Conservation (phyloP, 306 rosid species). For the Inga oerstediana region DNA sequence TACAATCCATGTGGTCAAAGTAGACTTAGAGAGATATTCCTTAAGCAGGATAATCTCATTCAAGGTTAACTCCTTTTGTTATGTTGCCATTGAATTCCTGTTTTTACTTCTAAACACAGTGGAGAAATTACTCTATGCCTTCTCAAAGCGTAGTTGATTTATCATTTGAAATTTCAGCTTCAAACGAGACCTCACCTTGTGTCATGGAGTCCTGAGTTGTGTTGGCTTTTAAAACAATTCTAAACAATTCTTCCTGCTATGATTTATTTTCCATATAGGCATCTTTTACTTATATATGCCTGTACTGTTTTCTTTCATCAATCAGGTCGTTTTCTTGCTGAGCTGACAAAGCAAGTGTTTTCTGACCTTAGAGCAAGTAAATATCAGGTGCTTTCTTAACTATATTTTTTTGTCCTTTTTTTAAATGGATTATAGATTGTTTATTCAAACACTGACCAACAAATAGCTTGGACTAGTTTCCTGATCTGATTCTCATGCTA, state of each 20-base stretch:
- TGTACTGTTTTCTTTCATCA: slow-evolving; percentile 29
- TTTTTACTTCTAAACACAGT: slow-evolving; percentile 10
- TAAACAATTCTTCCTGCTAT: not conserved
- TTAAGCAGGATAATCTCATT: slow-evolving; percentile 78
- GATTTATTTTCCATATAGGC: slow-evolving; percentile 13
- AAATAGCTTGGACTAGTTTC: slow-evolving; percentile 4
- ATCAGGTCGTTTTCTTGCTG: slow-evolving; percentile 93
- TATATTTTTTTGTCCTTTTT: not conserved
- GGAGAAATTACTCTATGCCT: not conserved
- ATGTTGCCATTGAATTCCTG: slow-evolving; percentile 5
- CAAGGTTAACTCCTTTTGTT: slow-evolving; percentile 60
- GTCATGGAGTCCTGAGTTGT: slow-evolving; percentile 1
- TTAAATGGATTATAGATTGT: not conserved
- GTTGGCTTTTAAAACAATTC: not conserved
- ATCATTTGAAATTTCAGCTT: not conserved
- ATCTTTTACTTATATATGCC: slow-evolving; percentile 12
- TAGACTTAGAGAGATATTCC: slow-evolving; percentile 81
- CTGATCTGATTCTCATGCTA: slow-evolving; percentile 3
- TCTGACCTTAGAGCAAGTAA: slow-evolving; percentile 92
- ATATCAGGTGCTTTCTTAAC: slow-evolving; percentile 75
- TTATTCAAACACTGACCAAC: slow-evolving; percentile 10
- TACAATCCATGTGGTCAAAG: slow-evolving; percentile 88
- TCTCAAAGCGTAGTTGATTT: slow-evolving; percentile 11
- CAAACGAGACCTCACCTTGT: not conserved
- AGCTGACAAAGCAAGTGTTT: slow-evolving; percentile 83